Base-by-base conservation (phyloP, 441 rosid species). In the Eutrema salsugineum region DNA sequence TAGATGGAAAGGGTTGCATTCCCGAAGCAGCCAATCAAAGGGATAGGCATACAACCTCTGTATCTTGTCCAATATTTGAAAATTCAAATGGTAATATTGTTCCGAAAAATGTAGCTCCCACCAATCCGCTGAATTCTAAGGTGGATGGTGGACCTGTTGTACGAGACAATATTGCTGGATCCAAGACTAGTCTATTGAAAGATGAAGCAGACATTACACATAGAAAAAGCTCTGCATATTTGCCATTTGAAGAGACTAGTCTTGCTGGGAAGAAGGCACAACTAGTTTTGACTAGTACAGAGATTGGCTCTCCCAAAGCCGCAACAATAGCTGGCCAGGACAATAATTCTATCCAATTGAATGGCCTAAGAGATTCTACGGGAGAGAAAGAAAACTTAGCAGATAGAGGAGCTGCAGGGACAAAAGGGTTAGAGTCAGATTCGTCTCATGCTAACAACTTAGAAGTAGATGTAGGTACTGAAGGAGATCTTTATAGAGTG, bases 381-480 rank as follows among this genome's bases (percentile, higher is more conserved):
- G 81, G 63, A 66, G 86, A 87, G 65, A 71, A 60, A 65, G 83
- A 78, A 71, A 59, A 50, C 63, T 51, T 78, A 32, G 59, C 67
- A 65, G 77, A 75, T 85, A 79, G 78, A 63, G 81, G 71, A 39
- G 80, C 76, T 66, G 66, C 73, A 49, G 83, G 79, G 65, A 56
- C 74, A 48, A 86, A 84, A 79, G 82, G 78, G 64, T 80, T 88
- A 76, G 90, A 90, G 77, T 85, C 86, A 19, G 92, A 84, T 72
- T 86, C 91, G 68, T 90, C 96, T 72, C 83, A 87, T 78, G 83
- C 90, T 38, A 86, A 83, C 63, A 83, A 79, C 72, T 64, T 80
- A 77, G 77, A 77, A 73, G 72, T 87, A 72, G 90, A 84, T 80
- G 83, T 77, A 78, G 87, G 80, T 81, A 83, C 81, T 73, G 88